Base-by-base conservation (phyloP, 164 flowering plant genomes). In the Tetracentron sinense region DNA sequence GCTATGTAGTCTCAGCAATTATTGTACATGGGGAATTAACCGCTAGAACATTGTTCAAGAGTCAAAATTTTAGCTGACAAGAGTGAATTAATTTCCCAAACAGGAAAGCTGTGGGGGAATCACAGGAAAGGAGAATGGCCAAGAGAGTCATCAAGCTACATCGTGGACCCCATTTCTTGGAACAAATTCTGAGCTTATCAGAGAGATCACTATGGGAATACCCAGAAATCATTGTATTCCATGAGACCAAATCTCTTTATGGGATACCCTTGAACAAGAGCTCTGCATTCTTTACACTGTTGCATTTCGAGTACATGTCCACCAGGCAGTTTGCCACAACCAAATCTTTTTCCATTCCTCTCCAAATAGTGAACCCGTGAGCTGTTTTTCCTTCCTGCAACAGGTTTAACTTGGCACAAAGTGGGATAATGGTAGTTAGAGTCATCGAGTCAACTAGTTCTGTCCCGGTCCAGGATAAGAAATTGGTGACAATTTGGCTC, bases 171-270 rank as follows among this genome's bases (percentile, higher is more conserved):
- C 70, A 82, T 38, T 54, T 78, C 73, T 57, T 57, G 67, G 64
- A 82, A 78, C 48, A 78, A 52, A 54, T 21, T 23, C 42, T 71
- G 75, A 62, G 86, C 81, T 58, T 74, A 27, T 17, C 38, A 29
- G 54, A 66, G 38, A 28, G 35, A 33, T 69, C 80, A 60, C 69
- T 80, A 20, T 57, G 67, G 56, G 77, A 59, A 63, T 78, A 78
- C 20, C 73, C 79, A 54, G 73, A 68, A 23, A 82, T 80, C 78
- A 82, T 69, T 22, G 86, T 69, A 35, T 82, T 82, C 83, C 82
- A 79, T 56, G 86, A 69, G 38, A 80, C 63, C 74, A 73, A 51
- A 69, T 80, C 86, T 65, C 66, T 77, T 23, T 57, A 44, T 2
- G 56, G 74, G 48, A 65, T 65, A 23, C 55, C 27, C 21, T 22